Evolutionary conservation across 106 monocot species (phyloP), one percentile per base, ranked within the genome.

Genomic region (Platanthera guangdongensis): DNA sequence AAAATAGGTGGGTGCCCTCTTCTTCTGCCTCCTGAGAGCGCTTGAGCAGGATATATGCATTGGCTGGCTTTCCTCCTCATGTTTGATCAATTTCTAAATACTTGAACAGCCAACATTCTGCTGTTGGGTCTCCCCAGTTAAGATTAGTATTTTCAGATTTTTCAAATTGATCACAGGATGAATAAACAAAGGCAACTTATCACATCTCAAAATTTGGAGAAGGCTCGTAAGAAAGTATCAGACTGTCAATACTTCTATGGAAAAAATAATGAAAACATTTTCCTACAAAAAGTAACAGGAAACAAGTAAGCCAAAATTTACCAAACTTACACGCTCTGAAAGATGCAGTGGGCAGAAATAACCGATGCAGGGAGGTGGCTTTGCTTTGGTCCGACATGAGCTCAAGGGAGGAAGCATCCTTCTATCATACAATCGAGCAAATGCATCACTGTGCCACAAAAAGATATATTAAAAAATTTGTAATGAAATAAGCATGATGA

Each of bases 331-430:
- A 77, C 74, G 82, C 16, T 92, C 97, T 71, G 97, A 82, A 73
- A 99, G 91, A 80, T 99, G 97, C 73, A 86, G 74, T 54, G 97
- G 97, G 52, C 97, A 99, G 80, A 92, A 99, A 82, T 92, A 88
- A 62, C 74, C 80, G 78, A 99, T 73, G 83, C 94, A 99, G 69
- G 87, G 81, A 77, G 97, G 92, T 54, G 94, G 85, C 55, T 85
- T 87, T 78, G 80, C 82, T 67, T 81, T 91, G 50, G 65, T 83
- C 68, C 79, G 84, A 74, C 79, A 88, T 39, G 97, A 92, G 79
- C 89, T 94, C 78, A 87, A 79, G 2, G 91, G 77, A 19, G 97
- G 93, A 81, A 99, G 84, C 97, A 99, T 99, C 80, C 97, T 94
- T 78, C 97, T 84, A 84, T 99, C 97, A 79, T 99, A 99, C 47